Evolutionary conservation across 768 basidiomycete species (phyloP).

Genomic region (Exidia glandulosa): DNA sequence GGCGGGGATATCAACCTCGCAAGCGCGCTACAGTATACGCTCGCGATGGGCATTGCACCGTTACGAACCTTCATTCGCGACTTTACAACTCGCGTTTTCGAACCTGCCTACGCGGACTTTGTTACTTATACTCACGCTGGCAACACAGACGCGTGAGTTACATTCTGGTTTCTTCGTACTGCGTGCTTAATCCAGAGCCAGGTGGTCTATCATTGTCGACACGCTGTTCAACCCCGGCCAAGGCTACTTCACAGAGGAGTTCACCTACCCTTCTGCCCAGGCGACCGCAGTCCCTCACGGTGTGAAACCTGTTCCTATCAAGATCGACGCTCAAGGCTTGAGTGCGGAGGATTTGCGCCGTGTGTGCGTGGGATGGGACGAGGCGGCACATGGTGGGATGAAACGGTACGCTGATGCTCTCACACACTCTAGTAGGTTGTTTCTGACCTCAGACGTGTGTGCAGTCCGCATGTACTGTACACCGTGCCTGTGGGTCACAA

Average conservation of each 20-base stretch:
- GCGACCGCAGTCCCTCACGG: constrained; percentile 25
- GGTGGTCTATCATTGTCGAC: constrained; percentile 22
- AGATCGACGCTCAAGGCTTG: constrained; percentile 66
- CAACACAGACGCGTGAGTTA: constrained; percentile 51
- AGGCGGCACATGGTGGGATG: constrained; percentile 37
- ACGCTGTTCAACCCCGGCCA: constrained; percentile 62
- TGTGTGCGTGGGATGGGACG: constrained; percentile 54
- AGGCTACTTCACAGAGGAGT: constrained; percentile 49
- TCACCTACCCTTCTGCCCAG: constrained; percentile 61
- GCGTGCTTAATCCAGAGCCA: background rate
- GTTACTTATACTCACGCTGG: constrained; percentile 47
- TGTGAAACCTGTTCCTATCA: constrained; percentile 40
- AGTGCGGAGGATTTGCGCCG: constrained; percentile 49
- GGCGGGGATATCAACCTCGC: constrained; percentile 47
- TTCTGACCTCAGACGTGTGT: too few species aligned
- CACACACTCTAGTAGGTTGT: too few species aligned
- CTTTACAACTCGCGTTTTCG: constrained; percentile 37
- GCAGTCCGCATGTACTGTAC: constrained; percentile 62
- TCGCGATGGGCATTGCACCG: constrained; percentile 43
- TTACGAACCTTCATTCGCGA: constrained; percentile 48
- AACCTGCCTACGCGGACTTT: constrained; percentile 51
- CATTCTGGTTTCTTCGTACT: background rate
- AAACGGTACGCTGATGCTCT: constrained; percentile 44
- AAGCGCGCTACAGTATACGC: constrained; percentile 55
- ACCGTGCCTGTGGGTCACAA: constrained; percentile 78